A percentile compares a stretch with the other conserved stretches of the same genome.
Conservation (phyloP, 1,284 basidiomycete species). For the Psilocybe mexicana region DNA sequence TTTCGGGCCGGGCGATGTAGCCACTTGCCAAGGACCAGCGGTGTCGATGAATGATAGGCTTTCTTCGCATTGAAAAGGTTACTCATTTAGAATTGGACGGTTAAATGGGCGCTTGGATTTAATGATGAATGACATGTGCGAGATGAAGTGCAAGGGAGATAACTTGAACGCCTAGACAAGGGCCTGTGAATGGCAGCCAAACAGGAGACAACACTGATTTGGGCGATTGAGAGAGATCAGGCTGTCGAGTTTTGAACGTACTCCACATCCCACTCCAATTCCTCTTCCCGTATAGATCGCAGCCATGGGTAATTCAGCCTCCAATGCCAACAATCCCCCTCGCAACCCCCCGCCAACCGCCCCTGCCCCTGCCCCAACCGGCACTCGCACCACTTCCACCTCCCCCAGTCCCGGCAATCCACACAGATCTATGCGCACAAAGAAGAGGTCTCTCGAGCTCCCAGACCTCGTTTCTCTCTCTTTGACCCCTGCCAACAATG, state of each 20-base stretch:
- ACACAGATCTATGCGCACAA: conserved; percentile 52
- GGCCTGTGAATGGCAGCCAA: neutral
- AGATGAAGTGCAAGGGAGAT: too few relatives aligned
- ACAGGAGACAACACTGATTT: neutral
- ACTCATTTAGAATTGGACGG: too few relatives aligned
- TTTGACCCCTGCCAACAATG: conserved; percentile 45
- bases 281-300: neutral
- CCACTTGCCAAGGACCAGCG: too few relatives aligned
- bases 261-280: neutral
- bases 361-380: neutral
- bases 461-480: conserved; percentile 72
- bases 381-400: conserved; percentile 20
- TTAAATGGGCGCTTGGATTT: too few relatives aligned
- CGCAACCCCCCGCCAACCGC: neutral
- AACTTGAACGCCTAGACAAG: too few relatives aligned
- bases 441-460: conserved; percentile 75
- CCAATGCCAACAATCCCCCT: conserved; percentile 15
- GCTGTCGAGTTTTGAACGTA: neutral
- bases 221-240: neutral
- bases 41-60: too few relatives aligned
- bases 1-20: too few relatives aligned
- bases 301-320: conserved; percentile 19
- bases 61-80: too few relatives aligned
- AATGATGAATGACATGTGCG: too few relatives aligned
- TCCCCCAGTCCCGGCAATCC: conserved; percentile 27